Conservation (phyloP, 192 early-diverging fungal genomes). For the Funneliformis geosporum region DNA sequence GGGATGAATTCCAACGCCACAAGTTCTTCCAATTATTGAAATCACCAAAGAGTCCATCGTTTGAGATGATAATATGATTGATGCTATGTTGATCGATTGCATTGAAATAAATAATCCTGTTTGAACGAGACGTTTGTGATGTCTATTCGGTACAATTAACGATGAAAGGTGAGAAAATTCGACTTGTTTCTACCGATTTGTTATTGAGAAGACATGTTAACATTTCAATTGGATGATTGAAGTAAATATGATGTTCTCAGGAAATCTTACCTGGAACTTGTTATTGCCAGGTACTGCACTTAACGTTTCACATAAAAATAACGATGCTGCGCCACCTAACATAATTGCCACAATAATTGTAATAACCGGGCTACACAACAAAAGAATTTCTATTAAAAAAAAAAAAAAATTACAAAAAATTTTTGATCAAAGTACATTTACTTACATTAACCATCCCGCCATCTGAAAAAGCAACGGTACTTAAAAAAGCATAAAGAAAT, state of each 20-base stretch:
- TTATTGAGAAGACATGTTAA: not conserved
- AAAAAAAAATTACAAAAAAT: not conserved
- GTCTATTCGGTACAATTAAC: not conserved
- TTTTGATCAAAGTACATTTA: not conserved
- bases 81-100: constrained; percentile 71
- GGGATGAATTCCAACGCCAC: constrained; percentile 65
- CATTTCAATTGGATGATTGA: not conserved
- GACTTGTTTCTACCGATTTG: constrained; percentile 50
- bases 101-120: constrained; percentile 65
- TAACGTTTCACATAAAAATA: constrained; percentile 74
- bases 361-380: constrained; percentile 49
- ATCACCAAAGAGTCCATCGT: constrained; percentile 68
- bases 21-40: constrained; percentile 60
- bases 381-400: not conserved
- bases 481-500: constrained; percentile 30
- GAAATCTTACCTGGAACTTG: constrained; percentile 59
- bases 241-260: not conserved
- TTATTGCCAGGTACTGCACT: constrained; percentile 72
- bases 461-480: constrained; percentile 61
- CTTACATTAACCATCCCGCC: constrained; percentile 54
- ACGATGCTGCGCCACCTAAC: constrained; percentile 59
- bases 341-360: constrained; percentile 57
- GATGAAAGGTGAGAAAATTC: constrained; percentile 65
- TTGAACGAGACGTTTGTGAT: constrained; percentile 63
- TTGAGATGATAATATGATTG: constrained; percentile 70